Percentiles rank a stretch among this genome's conserved stretches.
Evolutionary conservation across 177 flowering plant species (phyloP).

Genomic region (Vitis hybrid): DNA sequence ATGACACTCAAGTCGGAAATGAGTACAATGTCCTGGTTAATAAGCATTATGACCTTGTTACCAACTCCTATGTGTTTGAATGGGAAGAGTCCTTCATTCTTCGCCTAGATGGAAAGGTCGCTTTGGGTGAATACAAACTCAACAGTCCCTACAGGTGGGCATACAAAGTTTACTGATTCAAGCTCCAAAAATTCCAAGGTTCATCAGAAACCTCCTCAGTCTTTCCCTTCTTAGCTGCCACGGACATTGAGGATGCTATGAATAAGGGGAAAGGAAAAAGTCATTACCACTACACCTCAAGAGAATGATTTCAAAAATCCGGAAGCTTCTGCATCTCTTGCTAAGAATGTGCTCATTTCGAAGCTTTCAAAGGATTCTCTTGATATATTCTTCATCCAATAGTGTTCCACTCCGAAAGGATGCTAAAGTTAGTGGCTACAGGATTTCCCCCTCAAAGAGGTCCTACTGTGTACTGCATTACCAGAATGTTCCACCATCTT

Average conservation of each 20-base stretch:
- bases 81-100: too few species aligned
- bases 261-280: constrained; percentile 89
- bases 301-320: constrained; percentile 44
- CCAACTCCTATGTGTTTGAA: too few species aligned
- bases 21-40: too few species aligned
- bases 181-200: constrained; percentile 55
- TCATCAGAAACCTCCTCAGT: constrained; percentile 75
- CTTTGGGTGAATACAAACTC: constrained; percentile 33
- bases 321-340: constrained; percentile 76
- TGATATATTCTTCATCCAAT: constrained; percentile 78
- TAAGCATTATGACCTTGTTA: too few species aligned
- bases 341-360: constrained; percentile 73
- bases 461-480: constrained; percentile 28
- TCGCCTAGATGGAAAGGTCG: constrained; percentile 48
- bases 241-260: constrained; percentile 80
- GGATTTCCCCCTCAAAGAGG: constrained; percentile 43
- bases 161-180: constrained; percentile 58
- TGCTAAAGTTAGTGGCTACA: constrained; percentile 60
- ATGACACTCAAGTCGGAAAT: too few species aligned
- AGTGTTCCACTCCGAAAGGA: constrained; percentile 78
- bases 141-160: constrained; percentile 39
- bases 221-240: constrained; percentile 64
- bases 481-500: constrained; percentile 80
- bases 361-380: constrained; percentile 79
- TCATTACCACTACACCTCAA: constrained; percentile 53